A percentile compares a stretch with the other conserved stretches of the same genome.
Evolutionary conservation across 2,329 filamentous ascomycete species (phyloP).

Genomic region (Xylaria digitata): DNA sequence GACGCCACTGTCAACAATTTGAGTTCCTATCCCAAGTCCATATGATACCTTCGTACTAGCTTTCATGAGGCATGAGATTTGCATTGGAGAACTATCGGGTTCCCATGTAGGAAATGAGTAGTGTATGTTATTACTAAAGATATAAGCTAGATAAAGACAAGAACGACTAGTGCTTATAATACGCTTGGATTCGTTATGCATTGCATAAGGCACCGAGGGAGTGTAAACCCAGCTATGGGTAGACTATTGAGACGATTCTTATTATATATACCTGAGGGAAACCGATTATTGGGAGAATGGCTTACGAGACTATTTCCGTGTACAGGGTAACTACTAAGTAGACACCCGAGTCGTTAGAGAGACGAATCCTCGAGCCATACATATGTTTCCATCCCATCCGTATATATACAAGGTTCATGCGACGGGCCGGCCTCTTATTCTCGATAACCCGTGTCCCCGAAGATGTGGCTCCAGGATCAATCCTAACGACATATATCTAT

Average conservation of each 20-base stretch:
- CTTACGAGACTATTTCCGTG: conserved; percentile 22
- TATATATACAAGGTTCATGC: conserved; percentile 18
- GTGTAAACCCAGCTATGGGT: conserved; percentile 18
- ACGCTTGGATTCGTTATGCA: conserved; percentile 19
- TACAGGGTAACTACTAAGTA: conserved; percentile 27
- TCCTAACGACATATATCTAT: conserved; percentile 6
- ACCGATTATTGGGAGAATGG: conserved; percentile 7
- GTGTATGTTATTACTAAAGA: conserved; percentile 19
- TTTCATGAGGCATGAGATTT: conserved; percentile 23
- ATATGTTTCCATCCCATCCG: conserved; percentile 13
- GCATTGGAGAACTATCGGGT: conserved; percentile 24
- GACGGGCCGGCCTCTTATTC: conserved; percentile 23
- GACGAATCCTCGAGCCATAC: conserved; percentile 16
- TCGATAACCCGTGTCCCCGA: conserved; percentile 13
- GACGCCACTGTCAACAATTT: conserved; percentile 57
- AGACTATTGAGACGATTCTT: conserved; percentile 3
- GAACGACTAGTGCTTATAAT: conserved; percentile 21
- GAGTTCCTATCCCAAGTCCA: conserved; percentile 39
- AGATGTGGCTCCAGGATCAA: conserved; percentile 7
- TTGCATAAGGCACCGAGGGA: conserved; percentile 29
- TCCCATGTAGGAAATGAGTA: conserved; percentile 25
- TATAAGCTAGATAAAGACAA: conserved; percentile 33
- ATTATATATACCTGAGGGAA: conserved; percentile 11
- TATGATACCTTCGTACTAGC: conserved; percentile 14
- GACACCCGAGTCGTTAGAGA: conserved; percentile 26